Evolutionary conservation across 306 rosid species (phyloP), one percentile per base, ranked within the genome.

Genomic region (Ceratonia siliqua): DNA sequence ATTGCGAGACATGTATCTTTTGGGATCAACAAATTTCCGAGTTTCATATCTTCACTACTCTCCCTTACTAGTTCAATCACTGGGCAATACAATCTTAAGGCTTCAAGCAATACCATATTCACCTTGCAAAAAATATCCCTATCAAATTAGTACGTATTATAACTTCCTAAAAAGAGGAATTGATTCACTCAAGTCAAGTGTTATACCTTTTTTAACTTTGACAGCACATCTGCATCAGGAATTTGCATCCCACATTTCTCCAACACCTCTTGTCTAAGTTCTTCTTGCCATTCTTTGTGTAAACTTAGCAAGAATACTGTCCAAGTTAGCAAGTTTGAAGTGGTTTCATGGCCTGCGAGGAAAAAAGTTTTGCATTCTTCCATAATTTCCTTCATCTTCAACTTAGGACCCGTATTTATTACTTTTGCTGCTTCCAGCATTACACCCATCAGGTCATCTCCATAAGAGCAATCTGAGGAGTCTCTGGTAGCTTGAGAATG

Each of bases 311-410:
- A 50, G 10, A 48, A 27, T 6, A 30, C 32, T 30, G 74, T 28
- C 74, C 61, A 68, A n/a, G 74, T 68, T 13, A 68, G 43, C 74
- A 49, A 48, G 25, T 28, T 48, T 5, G 74, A 30, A 8, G 74
- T 49, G 30, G 74, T 69, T 43, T 69, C 32, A 8, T 69, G 61
- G 10, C 62, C 74, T 8, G 49, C 74, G 14, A 69, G 50, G 74
- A 69, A 69, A 18, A 69, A 50, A 4, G 25, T 50, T 25, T 69
- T 69, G 74, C 74, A 50, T 25, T 69, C 74, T 12, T 52, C 62
- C 25, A 50, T 20, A 2, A 69, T 50, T 8, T 49, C 18, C 15
- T 50, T n/a, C 43, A 49, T 20, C 20, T 18, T 69, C 11, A 69
- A 17, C 43, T 17, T 33, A 17, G 30, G 33, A 46, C 58, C n/a